Percentiles rank a stretch among this genome's conserved stretches.
Conservation (phyloP, 164 flowering plant species). For the Vitis rotundifolia region DNA sequence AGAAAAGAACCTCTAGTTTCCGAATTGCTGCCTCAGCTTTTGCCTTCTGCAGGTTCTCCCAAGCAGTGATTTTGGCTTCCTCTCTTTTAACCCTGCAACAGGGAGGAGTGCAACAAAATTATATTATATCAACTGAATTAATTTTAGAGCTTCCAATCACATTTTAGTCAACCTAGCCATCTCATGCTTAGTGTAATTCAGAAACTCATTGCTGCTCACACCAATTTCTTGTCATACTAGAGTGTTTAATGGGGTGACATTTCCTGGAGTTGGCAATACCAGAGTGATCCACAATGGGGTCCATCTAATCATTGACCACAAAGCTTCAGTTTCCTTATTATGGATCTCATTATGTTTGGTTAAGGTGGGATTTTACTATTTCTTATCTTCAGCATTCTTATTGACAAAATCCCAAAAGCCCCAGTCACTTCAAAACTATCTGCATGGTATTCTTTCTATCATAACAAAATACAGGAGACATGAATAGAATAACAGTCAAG, state of each 20-base stretch:
- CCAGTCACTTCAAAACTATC: neutral
- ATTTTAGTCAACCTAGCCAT: too few species aligned
- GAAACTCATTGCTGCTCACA: too few species aligned
- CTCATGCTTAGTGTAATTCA: too few species aligned
- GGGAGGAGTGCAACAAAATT: neutral
- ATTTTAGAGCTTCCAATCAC: too few species aligned
- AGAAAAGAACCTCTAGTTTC: slow-evolving; percentile 78
- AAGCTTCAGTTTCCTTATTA: neutral
- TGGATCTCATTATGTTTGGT: neutral
- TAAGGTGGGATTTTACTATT: neutral
- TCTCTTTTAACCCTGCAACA: slow-evolving; percentile 69
- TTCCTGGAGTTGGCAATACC: too few species aligned
- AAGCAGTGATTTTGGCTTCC: slow-evolving; percentile 90
- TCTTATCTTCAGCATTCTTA: neutral
- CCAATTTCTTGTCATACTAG: too few species aligned
- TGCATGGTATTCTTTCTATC: neutral
- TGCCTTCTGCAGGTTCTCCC: slow-evolving; percentile 99
- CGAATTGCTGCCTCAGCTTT: slow-evolving; percentile 93
- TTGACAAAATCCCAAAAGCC: neutral
- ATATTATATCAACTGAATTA: too few species aligned
- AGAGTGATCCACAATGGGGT: too few species aligned
- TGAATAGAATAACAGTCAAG: neutral
- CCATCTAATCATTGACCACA: too few species aligned
- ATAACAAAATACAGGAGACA: neutral
- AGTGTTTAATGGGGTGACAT: too few species aligned